Evolutionary conservation across 192 early-diverging fungal genomes (phyloP).

Genomic region (Mortierella hygrophila): DNA sequence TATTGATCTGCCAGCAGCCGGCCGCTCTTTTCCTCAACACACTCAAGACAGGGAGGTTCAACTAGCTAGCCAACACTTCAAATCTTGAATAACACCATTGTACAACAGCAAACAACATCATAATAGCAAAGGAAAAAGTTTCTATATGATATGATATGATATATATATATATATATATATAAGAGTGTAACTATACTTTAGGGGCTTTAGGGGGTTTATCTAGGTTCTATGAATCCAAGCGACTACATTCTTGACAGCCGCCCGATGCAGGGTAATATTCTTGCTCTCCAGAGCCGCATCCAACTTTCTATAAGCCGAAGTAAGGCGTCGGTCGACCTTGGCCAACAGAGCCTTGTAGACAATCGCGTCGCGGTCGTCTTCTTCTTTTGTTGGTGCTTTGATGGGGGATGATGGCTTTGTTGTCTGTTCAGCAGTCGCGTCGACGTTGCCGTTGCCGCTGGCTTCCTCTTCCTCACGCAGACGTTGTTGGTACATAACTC

Average conservation of each 20-base stretch:
- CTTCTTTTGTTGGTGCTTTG: slow-evolving; percentile 39
- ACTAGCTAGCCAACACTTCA: background rate
- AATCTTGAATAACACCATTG: background rate
- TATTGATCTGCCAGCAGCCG: too few relatives aligned
- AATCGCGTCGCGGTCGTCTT: slow-evolving; percentile 33
- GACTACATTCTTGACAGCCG: slow-evolving; percentile 11
- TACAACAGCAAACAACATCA: background rate
- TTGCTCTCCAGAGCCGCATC: slow-evolving; percentile 20
- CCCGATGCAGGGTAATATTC: slow-evolving; percentile 35
- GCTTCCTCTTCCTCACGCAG: slow-evolving; percentile 19
- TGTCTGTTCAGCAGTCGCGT: background rate
- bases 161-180: too few relatives aligned
- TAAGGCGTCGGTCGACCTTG: background rate
- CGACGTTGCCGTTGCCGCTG: background rate
- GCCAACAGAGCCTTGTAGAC: slow-evolving; percentile 32
- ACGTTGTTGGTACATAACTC: slow-evolving; percentile 73
- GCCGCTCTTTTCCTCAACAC: background rate
- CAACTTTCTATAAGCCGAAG: slow-evolving; percentile 11
- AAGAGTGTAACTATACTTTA: background rate
- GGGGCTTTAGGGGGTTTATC: background rate
- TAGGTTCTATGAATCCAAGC: slow-evolving; percentile 23
- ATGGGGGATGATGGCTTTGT: slow-evolving; percentile 9
- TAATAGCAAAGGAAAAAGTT: background rate
- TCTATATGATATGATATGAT: background rate
- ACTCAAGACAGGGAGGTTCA: background rate